A percentile compares a stretch with the other conserved stretches of the same genome.
These are phyloP conservation scores for Pseudocercospora macadamiae DNA, from an alignment of 2,329 filamentous ascomycete genomes.

Conservation along the genomic window DNA sequence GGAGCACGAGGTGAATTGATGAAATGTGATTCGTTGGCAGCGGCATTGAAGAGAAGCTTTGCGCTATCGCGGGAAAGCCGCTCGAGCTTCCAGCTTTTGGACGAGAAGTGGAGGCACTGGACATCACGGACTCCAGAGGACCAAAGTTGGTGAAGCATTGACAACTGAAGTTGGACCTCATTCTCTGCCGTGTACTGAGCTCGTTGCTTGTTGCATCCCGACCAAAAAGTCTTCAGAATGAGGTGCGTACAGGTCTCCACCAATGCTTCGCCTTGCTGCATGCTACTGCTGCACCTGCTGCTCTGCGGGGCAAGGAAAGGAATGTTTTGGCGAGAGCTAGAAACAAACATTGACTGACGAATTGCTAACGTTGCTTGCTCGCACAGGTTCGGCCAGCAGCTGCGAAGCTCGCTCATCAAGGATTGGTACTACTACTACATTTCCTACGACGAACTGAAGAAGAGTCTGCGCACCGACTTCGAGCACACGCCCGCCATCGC, in stretches of 20 bases:
- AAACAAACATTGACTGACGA: not conserved
- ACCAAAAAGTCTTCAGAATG: conserved; percentile 4
- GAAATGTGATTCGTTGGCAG: not conserved
- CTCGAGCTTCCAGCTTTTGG: not conserved
- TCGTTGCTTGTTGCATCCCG: not conserved
- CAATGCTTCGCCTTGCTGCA: conserved; percentile 5
- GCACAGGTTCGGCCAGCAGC: conserved; percentile 86
- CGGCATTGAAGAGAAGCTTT: not conserved
- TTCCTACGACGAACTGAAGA: conserved; percentile 92
- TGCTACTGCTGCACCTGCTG: too few relatives aligned
- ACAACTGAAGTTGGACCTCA: too few relatives aligned
- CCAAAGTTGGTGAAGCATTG: not conserved
- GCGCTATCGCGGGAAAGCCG: not conserved
- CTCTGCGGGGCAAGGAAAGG: conserved; percentile 6
- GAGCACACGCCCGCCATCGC: conserved; percentile 53
- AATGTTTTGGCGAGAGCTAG: not conserved
- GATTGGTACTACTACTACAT: conserved; percentile 99
- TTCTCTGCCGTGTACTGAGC: not conserved
- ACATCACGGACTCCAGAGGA: not conserved
- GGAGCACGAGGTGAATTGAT: not conserved
- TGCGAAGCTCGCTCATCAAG: conserved; percentile 91
- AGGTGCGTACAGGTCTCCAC: conserved; percentile 10
- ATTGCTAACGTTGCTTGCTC: too few relatives aligned
- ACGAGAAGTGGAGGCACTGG: not conserved
- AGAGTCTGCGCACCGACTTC: conserved; percentile 75